A percentile compares a stretch with the other conserved stretches of the same genome.
phyloP scores from a whole-genome alignment of 108 stramenopile genomes.

The Bacterosira constricta region DNA sequence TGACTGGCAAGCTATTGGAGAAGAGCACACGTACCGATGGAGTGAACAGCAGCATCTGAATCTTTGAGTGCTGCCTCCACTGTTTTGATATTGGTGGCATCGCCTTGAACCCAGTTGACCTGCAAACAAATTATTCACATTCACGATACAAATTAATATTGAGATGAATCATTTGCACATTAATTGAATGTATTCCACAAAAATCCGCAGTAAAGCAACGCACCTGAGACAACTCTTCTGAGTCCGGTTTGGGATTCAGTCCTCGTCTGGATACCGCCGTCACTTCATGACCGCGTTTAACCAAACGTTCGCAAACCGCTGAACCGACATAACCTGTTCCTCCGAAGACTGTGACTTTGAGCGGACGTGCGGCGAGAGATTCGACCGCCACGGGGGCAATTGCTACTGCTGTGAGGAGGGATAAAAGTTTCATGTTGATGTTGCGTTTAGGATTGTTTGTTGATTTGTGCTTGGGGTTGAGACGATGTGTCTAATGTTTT shows the following conservation, averaged over 20 bases:
- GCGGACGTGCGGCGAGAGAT: conserved; percentile 33
- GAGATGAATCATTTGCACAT: background rate
- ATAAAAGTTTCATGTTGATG: conserved; percentile 15
- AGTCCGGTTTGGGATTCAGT: conserved; percentile 54
- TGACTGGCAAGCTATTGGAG: background rate
- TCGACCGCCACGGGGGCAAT: background rate
- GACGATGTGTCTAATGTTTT: too few relatives aligned
- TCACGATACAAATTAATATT: too few relatives aligned
- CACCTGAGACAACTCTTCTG: conserved; percentile 44
- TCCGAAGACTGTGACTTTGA: conserved; percentile 41
- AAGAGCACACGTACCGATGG: conserved; percentile 41
- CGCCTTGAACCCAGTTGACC: conserved; percentile 59
- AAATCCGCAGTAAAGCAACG: background rate
- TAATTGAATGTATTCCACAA: background rate
- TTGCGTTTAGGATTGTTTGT: background rate
- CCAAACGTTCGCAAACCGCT: conserved; percentile 55
- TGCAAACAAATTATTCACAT: too few relatives aligned
- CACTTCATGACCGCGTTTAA: conserved; percentile 52
- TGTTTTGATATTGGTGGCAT: conserved; percentile 51
- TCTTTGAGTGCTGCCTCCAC: conserved; percentile 44
- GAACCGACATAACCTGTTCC: conserved; percentile 69
- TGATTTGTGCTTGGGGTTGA: too few relatives aligned
- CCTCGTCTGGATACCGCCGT: conserved; percentile 60
- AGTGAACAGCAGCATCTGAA: conserved; percentile 60
- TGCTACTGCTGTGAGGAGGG: background rate